Evolutionary conservation across 768 basidiomycete genomes (phyloP).

Genomic region (Leccinum aurantiacum): DNA sequence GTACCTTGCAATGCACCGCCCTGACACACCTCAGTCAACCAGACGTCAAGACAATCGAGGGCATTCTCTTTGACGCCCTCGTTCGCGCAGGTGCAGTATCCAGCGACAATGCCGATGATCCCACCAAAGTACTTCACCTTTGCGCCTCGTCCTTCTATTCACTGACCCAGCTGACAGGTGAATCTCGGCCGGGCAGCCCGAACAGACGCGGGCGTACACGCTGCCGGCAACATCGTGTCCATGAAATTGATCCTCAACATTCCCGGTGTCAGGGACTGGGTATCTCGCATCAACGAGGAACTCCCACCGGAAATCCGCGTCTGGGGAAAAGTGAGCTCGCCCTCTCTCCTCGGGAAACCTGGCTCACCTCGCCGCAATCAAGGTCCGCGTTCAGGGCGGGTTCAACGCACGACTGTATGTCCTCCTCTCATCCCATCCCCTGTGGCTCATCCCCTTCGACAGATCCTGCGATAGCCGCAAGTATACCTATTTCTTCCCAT

Average conservation of each 20-base stretch:
- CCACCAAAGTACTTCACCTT: constrained; percentile 76
- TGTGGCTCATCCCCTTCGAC: constrained; percentile 11
- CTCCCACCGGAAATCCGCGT: constrained; percentile 90
- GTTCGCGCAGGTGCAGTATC: constrained; percentile 93
- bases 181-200: constrained; percentile 84
- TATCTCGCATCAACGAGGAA: constrained; percentile 75
- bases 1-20: too few species aligned
- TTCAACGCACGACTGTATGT: constrained; percentile 76
- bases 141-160: not conserved
- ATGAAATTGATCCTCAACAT: constrained; percentile 84
- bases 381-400: constrained; percentile 75
- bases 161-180: constrained; percentile 50
- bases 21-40: constrained; percentile 53
- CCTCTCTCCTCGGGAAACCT: not conserved
- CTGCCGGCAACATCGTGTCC: constrained; percentile 91
- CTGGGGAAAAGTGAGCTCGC: constrained; percentile 77
- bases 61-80: constrained; percentile 82
- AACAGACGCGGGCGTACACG: constrained; percentile 97
- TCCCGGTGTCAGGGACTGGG: constrained; percentile 69
- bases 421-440: not conserved
- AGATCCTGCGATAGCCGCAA: constrained; percentile 93
- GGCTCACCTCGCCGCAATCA: constrained; percentile 1
- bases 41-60: constrained; percentile 80
- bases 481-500: constrained; percentile 96
- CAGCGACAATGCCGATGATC: constrained; percentile 88